Base-by-base conservation (phyloP, 2,329 filamentous ascomycete genomes). In the Fusarium sp. region DNA sequence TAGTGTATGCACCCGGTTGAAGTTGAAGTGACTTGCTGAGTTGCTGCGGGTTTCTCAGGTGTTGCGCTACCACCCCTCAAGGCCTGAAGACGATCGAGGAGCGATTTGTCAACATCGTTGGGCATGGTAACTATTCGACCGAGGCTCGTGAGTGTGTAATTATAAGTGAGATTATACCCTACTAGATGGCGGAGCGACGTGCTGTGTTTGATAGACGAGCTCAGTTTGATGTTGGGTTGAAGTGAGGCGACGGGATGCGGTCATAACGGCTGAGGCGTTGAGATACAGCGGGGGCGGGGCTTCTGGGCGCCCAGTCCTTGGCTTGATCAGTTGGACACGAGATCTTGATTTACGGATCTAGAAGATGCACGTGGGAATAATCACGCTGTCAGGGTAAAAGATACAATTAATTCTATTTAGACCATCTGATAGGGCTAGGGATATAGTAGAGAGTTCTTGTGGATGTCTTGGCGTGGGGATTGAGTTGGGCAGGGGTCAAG, bases 21-120 rank as follows among this genome's bases (percentile, higher is more conserved):
- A 32, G 18, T 30, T 66, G 43, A 37, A 43, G 56, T 20, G 48
- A 67, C 68, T 80, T 86, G 88, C 86, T 83, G 84, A 81, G 82
- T 75, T 20, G 83, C 78, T 68, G 59, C 84, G 76, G 34, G 77
- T 79, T 62, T 86, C 16, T 70, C 68, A 74, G 71, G 81, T 76
- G 79, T 86, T 85, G 75, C 72, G 69, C 74, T 79, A 27, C 74
- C 72, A 25, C 81, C 82, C 57, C 82, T 80, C 41, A 91, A 81
- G 11, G 89, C 89, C 61, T 89, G 88, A 34, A 91, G 83, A 34
- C 89, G 86, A 66, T 88, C 86, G 25, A 90, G 81, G 27, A 91
- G 81, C 23, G 85, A 85, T 69, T 82, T 84, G 74, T 90, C 88
- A 34, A 83, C 64, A 37, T 82, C 79, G 68, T 81, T 76, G 8